Percentiles rank a stretch among this genome's conserved stretches.
Conservation (phyloP, 148 eudicot genomes). For the Rhododendron ovatum region DNA sequence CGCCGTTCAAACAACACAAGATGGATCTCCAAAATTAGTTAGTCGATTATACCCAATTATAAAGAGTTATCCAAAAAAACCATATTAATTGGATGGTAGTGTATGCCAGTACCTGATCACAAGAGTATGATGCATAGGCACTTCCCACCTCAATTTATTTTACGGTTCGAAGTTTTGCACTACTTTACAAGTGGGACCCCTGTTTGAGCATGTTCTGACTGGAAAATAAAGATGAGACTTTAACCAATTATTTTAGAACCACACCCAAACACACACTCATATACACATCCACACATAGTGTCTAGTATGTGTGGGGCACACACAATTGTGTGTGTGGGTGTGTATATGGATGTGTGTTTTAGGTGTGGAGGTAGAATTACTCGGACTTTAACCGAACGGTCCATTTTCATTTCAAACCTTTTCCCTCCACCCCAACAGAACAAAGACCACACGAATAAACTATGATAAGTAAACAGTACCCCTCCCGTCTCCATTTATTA, state of each 20-base stretch:
- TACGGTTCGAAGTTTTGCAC: background rate
- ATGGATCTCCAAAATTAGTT: background rate
- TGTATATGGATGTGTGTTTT: too few relatives aligned
- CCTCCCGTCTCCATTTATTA: too few relatives aligned
- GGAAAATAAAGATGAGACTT: background rate
- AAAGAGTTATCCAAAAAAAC: too few relatives aligned
- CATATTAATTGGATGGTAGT: too few relatives aligned
- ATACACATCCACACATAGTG: too few relatives aligned
- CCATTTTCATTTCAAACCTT: slow-evolving; percentile 8
- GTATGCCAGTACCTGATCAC: background rate
- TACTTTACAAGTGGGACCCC: background rate
- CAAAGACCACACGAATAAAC: background rate
- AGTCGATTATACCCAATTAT: background rate
- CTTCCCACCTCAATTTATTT: background rate
- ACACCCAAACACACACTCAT: too few relatives aligned
- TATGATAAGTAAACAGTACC: too few relatives aligned
- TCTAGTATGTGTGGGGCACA: too few relatives aligned
- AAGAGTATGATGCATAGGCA: background rate
- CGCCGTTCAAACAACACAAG: too few relatives aligned
- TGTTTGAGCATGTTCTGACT: background rate
- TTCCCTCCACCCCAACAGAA: background rate
- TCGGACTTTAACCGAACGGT: background rate
- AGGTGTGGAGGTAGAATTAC: too few relatives aligned
- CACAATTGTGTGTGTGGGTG: too few relatives aligned
- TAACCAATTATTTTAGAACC: too few relatives aligned